Base-by-base conservation (phyloP, 163 green algal species). In the Smithsoniella earleae region DNA sequence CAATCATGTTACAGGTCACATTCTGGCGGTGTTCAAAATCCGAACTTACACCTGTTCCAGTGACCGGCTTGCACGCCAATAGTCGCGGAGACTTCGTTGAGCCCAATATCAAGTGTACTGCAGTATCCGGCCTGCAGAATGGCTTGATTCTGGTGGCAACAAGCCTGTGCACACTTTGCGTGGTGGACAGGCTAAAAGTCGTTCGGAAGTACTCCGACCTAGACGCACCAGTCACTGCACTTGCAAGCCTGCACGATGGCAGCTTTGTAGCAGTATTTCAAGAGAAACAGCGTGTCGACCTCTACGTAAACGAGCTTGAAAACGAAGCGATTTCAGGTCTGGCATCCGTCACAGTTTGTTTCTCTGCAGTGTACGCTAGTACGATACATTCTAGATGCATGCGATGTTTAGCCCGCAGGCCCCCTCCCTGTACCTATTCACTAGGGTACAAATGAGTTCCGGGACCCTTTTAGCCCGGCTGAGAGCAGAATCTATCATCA, bases 221-320 rank as follows among this genome's bases (percentile, higher is more conserved):
- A 0, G 58, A 69, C 25, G 27, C 30, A 0, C 20, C 25, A 16
- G 20, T 69, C 58, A 69, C 18, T 1, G 25, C 3, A 36, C n/a
- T 69, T 31, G 5, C 16, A 16, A 16, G 30, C 16, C 16, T 69
- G 30, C 30, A 30, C 30, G 58, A 69, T 31, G 30, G 58, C 58
- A 43, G 58, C 58, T 69, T 69, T 40, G 58, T 69, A n/a, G 58
- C 58, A 22, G 58, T 34, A 1, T 30, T 69, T 30, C 58, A 69
- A 43, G 58, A 69, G 25, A 30, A 69, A 1, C 58, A 69, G 58
- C 58, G 58, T 30, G 27, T 69, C 30, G 58, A 69, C 25, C 5
- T 69, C n/a, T 69, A 69, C 25, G 6, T 69, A 30, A 69, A 69
- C 1, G 27, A 69, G 25, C 25, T 69, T 30, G 58, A 69, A 16